phyloP scores from a whole-genome alignment of 768 basidiomycete genomes.

The Jaapia argillacea region DNA sequence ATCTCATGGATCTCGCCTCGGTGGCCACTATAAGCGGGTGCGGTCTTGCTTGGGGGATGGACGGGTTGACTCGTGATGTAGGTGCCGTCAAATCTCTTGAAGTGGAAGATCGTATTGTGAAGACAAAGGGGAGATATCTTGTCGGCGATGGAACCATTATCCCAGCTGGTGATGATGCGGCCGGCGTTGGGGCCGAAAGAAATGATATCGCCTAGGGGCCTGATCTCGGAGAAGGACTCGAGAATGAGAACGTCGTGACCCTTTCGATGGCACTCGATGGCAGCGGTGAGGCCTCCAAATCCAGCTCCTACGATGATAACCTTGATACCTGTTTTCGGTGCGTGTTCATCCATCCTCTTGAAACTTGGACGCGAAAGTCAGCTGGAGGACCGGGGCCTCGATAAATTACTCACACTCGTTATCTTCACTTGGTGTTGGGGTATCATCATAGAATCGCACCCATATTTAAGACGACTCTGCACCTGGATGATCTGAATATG shows the following conservation, averaged over 20 bases:
- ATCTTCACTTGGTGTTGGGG: too few relatives aligned
- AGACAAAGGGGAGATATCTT: conserved; percentile 7
- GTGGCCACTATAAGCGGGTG: conserved; percentile 17
- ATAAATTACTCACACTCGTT: too few relatives aligned
- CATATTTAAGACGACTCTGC: too few relatives aligned
- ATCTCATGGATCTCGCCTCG: conserved; percentile 16
- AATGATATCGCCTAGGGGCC: conserved; percentile 11
- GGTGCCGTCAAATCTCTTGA: conserved; percentile 14
- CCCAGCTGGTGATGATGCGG: conserved; percentile 7
- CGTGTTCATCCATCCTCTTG: too few relatives aligned
- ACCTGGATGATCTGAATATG: too few relatives aligned
- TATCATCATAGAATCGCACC: too few relatives aligned
- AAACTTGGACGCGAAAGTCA: too few relatives aligned
- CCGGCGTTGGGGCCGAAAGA: conserved; percentile 14
- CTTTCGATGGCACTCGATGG: conserved; percentile 10
- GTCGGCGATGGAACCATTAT: conserved; percentile 1
- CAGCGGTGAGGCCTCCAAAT: conserved; percentile 12
- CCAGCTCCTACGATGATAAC: conserved; percentile 13
- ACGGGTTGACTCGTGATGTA: conserved; percentile 11
- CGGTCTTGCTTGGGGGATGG: conserved; percentile 7
- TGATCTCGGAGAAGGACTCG: conserved; percentile 9
- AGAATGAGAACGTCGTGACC: conserved; percentile 12
- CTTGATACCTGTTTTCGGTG: conserved; percentile 7
- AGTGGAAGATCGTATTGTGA: conserved; percentile 7
- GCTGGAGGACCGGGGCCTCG: too few relatives aligned